Evolutionary conservation across 257 asterid genomes (phyloP), one percentile per base, ranked within the genome.

Genomic region (Misopates orontium): DNA sequence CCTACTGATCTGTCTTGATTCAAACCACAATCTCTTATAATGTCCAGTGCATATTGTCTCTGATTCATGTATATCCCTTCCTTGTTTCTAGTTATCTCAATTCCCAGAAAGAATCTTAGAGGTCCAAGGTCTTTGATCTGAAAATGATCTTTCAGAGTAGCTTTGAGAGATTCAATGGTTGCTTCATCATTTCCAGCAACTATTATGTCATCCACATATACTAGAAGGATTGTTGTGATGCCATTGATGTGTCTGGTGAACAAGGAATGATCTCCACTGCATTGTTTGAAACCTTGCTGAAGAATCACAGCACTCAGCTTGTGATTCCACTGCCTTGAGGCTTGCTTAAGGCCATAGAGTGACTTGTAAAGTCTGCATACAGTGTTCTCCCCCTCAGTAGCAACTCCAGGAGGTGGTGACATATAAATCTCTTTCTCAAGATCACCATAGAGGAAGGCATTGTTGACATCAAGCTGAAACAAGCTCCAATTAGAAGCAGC

Each of bases 381-480:
- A 0, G 1, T 1, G 0, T 19, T n/a, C 5, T 48, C 57, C 48
- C 58, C 47, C 44, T 64, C 25, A 44, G 25, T 1, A 10, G 4
- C 13, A 32, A 48, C 17, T 4, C 56, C 47, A 1, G 5, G 56
- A 14, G 56, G 39, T 1, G 21, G 21, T 4, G 5, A 4, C 71
- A 54, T 66, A 18, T 40, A 66, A 0, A n/a, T 19, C 10, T 48
- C 70, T 4, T 51, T 32, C 21, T 52, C 51, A 5, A 17, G 13
- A 9, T 36, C 39, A 11, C 60, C 61, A 11, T 31, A 9, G 5
- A 65, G n/a, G 12, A 65, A 52, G 10, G 61, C 51, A 65, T 51
- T 50, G 1, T 28, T 65, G 3, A 49, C 9, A 17, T 49, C 55
- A 18, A 49, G 18, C 2, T 48, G n/a, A 48, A 48, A 15, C 1